Conservation (phyloP, 768 basidiomycete genomes). For the Mrakia blollopis region DNA sequence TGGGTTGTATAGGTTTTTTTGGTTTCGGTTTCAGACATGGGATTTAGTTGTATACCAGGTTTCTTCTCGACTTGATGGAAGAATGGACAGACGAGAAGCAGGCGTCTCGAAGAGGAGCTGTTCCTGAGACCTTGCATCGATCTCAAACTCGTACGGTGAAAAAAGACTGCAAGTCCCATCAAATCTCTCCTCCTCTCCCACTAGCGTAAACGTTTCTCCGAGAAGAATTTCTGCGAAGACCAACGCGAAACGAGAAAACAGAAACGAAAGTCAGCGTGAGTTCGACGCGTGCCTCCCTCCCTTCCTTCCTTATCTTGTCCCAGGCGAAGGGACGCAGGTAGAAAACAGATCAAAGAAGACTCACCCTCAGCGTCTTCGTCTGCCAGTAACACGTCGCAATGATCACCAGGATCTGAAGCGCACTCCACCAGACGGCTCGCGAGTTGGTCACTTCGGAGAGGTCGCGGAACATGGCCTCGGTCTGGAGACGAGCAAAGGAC, state of each 20-base stretch:
- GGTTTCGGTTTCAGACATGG: too few relatives aligned
- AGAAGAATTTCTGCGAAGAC: conserved; percentile 30
- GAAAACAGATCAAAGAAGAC: neutral
- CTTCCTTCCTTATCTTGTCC: neutral
- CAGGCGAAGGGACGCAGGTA: neutral
- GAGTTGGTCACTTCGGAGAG: conserved; percentile 85
- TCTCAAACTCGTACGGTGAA: too few relatives aligned
- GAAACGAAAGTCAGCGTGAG: neutral
- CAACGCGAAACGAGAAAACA: neutral
- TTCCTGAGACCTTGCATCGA: too few relatives aligned
- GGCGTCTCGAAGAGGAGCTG: too few relatives aligned
- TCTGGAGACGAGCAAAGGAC: conserved; percentile 32
- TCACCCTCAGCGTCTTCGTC: conserved; percentile 78
- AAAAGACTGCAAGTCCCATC: too few relatives aligned
- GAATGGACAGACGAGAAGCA: too few relatives aligned
- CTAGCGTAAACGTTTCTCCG: conserved; percentile 32
- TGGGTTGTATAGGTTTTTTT: neutral
- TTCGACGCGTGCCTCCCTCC: neutral
- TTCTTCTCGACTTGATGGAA: too few relatives aligned
- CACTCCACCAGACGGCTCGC: conserved; percentile 90
- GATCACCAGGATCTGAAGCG: conserved; percentile 79
- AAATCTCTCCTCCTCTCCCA: neutral
- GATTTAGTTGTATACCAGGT: too few relatives aligned
- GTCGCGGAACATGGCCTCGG: conserved; percentile 83
- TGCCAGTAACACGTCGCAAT: conserved; percentile 88